Conservation (phyloP, 345 rosid species). For the Moricandia moricandioides region DNA sequence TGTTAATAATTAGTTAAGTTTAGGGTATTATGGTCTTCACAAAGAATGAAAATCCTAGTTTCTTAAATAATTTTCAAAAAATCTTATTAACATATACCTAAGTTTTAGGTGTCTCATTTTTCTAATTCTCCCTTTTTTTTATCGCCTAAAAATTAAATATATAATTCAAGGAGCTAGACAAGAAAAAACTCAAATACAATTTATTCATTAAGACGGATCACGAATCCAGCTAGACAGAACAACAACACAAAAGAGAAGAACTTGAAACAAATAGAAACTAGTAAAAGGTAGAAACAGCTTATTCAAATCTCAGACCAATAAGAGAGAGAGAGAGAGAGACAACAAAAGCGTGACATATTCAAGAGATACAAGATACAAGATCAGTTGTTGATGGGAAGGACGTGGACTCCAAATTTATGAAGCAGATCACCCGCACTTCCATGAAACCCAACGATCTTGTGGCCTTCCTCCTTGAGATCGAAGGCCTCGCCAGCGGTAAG, state of each 20-base stretch:
- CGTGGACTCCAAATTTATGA: constrained; percentile 32
- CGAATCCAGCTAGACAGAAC: neutral
- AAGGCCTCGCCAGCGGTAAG: constrained; percentile 18
- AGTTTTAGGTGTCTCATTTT: too few species aligned
- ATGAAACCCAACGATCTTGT: constrained; percentile 37
- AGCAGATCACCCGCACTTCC: constrained; percentile 23
- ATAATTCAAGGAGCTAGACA: neutral
- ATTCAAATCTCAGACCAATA: neutral
- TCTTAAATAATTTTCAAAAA: too few species aligned
- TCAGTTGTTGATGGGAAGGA: constrained; percentile 20
- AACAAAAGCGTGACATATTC: neutral
- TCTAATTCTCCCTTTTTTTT: too few species aligned
- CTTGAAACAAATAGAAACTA: neutral
- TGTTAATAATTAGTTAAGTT: too few species aligned
- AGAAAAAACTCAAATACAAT: neutral
- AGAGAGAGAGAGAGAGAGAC: neutral
- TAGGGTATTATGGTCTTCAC: too few species aligned
- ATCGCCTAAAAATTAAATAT: neutral
- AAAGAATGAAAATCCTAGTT: too few species aligned
- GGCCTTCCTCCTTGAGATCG: neutral
- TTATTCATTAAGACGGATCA: neutral
- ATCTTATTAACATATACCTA: too few species aligned
- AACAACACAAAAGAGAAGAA: neutral
- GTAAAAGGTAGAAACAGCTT: neutral
- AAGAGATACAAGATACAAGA: neutral